Evolutionary conservation across 192 early-diverging fungal genomes (phyloP), one percentile per base, ranked within the genome.

Genomic region (Coemansia asiatica): DNA sequence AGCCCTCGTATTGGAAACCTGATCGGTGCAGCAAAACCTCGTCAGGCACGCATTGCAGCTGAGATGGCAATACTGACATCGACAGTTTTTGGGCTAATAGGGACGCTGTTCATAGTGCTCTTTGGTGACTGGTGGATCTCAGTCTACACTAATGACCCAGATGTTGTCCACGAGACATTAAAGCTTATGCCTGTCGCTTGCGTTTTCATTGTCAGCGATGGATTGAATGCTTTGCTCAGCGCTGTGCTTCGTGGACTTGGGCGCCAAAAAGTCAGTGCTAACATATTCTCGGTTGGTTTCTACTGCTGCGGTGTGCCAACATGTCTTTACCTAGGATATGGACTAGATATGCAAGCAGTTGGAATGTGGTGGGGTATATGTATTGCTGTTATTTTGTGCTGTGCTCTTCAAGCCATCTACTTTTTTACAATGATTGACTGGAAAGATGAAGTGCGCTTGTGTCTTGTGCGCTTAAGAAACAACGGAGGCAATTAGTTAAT

Each of bases 1-100:
- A 85, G 89, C 10, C 91, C 89, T 36, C 82, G 94, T 10, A 86
- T 94, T 38, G 93, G 88, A 18, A 86, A 87, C 58, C 67, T 88
- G 9, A 67, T 89, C 15, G 89, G 89, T 7, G 84, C 84, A 47
- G 80, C 67, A 19, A 79, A 83, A 22, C 59, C 79, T 15, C 46
- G 61, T 2, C 74, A 78, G 21, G 89, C 89, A 6, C 75, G 76
- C 80, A 90, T 54, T 94, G 65, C 87, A 1, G 55, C 81, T 25
- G 59, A 68, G 6, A 68, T 79, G 27, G 84, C 85, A 13, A 64
- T 90, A 21, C 38, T 77, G 1, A 69, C 88, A 33, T 70, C 88
- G 0, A 60, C 86, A 1, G 59, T 86, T 0, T 71, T 89, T 44
- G 88, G 86, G 5, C 16, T 63, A 1, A 25, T 55, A 6, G 31